phyloP scores from a whole-genome alignment of 129 eudicot species.

The Arctium minus region DNA sequence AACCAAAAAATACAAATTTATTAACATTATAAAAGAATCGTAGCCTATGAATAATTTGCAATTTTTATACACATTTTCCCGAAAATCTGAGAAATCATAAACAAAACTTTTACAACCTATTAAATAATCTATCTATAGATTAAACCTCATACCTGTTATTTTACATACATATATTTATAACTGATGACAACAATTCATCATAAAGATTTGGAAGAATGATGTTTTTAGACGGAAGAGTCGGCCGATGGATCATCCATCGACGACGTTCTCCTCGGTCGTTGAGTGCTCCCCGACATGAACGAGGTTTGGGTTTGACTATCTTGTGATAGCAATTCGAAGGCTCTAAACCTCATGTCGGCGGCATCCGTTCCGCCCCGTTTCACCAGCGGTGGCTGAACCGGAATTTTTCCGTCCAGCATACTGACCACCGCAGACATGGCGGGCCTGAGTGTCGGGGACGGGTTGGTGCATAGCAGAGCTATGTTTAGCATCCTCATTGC shows the following conservation, averaged over 20 bases:
- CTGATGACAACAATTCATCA: conserved; percentile 15
- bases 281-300: conserved; percentile 27
- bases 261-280: conserved; percentile 22
- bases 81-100: neutral
- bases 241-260: conserved; percentile 55
- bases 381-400: conserved; percentile 51
- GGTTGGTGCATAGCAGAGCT: conserved; percentile 73
- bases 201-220: conserved; percentile 19
- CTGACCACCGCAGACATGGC: conserved; percentile 77
- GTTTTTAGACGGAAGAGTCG: conserved; percentile 35
- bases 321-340: conserved; percentile 45
- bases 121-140: neutral
- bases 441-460: conserved; percentile 76
- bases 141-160: neutral
- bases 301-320: conserved; percentile 55
- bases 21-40: neutral
- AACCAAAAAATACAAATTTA: neutral
- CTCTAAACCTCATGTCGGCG: conserved; percentile 49
- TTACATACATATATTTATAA: neutral
- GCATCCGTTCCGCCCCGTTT: conserved; percentile 31
- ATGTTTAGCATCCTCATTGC: conserved; percentile 58
- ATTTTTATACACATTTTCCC: neutral
- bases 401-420: conserved; percentile 68
- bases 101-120: neutral
- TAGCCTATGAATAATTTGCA: neutral